These are phyloP conservation scores for Talaromyces sp. DNA, from an alignment of 2,329 filamentous ascomycete species.

Conservation along the genomic window DNA sequence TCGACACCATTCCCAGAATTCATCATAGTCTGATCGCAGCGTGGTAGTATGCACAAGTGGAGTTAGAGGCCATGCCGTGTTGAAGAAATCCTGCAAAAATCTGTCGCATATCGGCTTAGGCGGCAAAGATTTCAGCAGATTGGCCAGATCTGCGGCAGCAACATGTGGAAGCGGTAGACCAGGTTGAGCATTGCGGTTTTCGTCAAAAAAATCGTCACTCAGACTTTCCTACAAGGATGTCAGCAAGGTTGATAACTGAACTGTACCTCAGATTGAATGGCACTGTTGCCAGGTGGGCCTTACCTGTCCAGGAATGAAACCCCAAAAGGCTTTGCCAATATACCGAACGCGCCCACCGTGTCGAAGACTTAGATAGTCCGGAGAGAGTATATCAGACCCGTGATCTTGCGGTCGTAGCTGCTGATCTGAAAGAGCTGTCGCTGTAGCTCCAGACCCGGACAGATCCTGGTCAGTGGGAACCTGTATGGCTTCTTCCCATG, in stretches of 20 bases:
- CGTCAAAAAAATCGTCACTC: conserved; percentile 12
- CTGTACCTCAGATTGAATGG: too few species aligned
- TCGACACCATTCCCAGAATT: conserved; percentile 14
- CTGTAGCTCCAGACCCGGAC: neutral
- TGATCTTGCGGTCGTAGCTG: neutral
- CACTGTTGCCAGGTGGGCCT: neutral
- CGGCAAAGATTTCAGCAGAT: conserved; percentile 7
- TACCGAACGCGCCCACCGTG: conserved; percentile 1
- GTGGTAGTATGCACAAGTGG: conserved; percentile 6
- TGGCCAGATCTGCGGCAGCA: neutral
- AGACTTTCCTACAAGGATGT: conserved; percentile 2
- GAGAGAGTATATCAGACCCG: neutral
- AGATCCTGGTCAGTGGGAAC: neutral
- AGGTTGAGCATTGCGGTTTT: conserved; percentile 2
- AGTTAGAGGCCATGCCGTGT: conserved; percentile 2
- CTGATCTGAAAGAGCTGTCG: neutral
- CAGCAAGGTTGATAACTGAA: neutral
- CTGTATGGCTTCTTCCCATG: neutral
- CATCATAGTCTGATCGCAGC: conserved; percentile 8
- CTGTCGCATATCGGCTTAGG: conserved; percentile 5
- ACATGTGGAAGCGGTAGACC: conserved; percentile 10
- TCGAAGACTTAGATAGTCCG: conserved; percentile 13
- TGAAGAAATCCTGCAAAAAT: neutral
- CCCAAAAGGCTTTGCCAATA: conserved; percentile 12
- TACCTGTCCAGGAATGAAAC: conserved; percentile 8